Evolutionary conservation across 495 filamentous ascomycete genomes (phyloP).

Genomic region (Hyaloscypha hepaticicola): DNA sequence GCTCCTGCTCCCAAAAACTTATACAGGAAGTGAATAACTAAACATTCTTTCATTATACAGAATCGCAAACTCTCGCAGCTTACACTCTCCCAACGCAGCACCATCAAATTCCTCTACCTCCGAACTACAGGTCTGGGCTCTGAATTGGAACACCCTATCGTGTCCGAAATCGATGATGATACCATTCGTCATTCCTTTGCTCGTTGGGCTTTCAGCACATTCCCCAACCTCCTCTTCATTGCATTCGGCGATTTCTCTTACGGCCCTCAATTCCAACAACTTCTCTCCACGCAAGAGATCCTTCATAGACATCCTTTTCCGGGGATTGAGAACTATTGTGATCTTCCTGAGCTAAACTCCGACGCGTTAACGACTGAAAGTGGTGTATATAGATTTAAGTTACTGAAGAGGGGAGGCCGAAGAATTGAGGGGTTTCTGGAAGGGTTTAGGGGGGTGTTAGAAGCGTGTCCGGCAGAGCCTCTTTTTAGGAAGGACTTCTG

Average conservation of each 20-base stretch:
- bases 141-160: neutral
- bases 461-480: neutral
- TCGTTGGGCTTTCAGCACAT: neutral
- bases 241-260: neutral
- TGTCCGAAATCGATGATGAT: neutral
- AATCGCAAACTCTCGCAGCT: neutral
- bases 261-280: neutral
- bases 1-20: neutral
- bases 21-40: neutral
- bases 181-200: neutral
- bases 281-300: neutral
- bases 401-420: neutral
- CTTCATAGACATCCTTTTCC: neutral
- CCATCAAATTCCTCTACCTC: neutral
- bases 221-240: conserved; percentile 1
- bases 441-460: neutral
- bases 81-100: neutral
- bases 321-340: neutral
- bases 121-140: neutral
- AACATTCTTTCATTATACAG: neutral
- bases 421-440: neutral
- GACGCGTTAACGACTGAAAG: neutral
- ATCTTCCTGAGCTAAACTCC: neutral
- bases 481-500: conserved; percentile 3
- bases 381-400: neutral